Evolutionary conservation across 768 basidiomycete genomes (phyloP).

Genomic region (Mycena latifolia): DNA sequence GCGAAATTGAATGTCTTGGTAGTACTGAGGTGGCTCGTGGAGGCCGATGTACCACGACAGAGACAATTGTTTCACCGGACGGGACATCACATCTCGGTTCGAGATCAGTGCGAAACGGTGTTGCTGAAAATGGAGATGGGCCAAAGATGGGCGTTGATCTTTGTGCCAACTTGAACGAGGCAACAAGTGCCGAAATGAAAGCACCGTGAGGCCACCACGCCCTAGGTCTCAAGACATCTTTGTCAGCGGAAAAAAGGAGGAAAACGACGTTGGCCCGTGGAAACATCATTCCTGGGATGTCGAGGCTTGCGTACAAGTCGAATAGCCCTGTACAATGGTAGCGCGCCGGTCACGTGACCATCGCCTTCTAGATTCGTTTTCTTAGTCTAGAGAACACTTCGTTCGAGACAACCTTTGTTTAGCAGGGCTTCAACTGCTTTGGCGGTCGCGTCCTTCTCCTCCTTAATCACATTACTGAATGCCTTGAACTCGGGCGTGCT

Average conservation of each 20-base stretch:
- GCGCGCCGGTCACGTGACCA: too few relatives aligned
- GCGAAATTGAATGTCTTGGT: background rate
- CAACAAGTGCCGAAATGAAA: conserved; percentile 25
- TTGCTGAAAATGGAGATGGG: conserved; percentile 20
- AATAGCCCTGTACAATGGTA: too few relatives aligned
- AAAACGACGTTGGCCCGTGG: too few relatives aligned
- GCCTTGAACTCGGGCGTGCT: conserved; percentile 74
- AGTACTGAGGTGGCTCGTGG: too few relatives aligned
- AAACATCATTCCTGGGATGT: too few relatives aligned
- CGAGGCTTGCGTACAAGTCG: too few relatives aligned
- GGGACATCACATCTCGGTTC: too few relatives aligned
- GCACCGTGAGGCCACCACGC: conserved; percentile 19
- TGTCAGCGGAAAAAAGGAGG: background rate
- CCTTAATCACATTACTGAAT: conserved; percentile 80
- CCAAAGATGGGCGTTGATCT: conserved; percentile 2
- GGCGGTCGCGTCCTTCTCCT: conserved; percentile 75
- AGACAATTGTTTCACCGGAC: too few relatives aligned
- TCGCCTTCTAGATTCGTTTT: too few relatives aligned
- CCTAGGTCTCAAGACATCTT: background rate
- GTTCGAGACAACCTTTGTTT: conserved; percentile 31
- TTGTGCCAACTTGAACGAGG: conserved; percentile 16
- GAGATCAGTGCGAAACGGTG: conserved; percentile 14
- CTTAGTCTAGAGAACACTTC: conserved; percentile 45
- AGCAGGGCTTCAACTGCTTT: conserved; percentile 50
- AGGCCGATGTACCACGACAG: too few relatives aligned